Conservation (phyloP, 1,284 basidiomycete genomes). For the Apiotrichum akiyoshidainum region DNA sequence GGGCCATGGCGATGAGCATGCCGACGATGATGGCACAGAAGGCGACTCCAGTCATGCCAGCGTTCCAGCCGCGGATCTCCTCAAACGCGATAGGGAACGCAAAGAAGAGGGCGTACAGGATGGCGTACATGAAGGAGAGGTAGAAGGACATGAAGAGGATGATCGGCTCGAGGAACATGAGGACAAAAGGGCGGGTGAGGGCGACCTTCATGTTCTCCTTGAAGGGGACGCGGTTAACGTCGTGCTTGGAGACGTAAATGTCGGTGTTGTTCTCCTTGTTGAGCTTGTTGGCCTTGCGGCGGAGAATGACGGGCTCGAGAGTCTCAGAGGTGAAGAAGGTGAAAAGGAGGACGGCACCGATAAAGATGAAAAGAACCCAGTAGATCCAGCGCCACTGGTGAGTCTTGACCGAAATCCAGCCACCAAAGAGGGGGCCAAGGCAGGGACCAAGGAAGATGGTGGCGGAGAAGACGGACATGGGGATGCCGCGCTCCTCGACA, state of each 20-base stretch:
- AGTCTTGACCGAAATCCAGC: slow-evolving; percentile 44
- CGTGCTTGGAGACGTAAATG: slow-evolving; percentile 44
- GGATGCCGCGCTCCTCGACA: slow-evolving; percentile 49
- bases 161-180: slow-evolving; percentile 52
- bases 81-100: slow-evolving; percentile 48
- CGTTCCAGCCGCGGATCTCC: slow-evolving; percentile 45
- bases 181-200: slow-evolving; percentile 47
- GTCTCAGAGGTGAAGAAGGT: slow-evolving; percentile 49
- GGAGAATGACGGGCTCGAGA: slow-evolving; percentile 48
- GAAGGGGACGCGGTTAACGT: slow-evolving; percentile 35
- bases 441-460: slow-evolving; percentile 51
- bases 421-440: slow-evolving; percentile 48
- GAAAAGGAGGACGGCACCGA: slow-evolving; percentile 36
- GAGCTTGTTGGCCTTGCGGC: slow-evolving; percentile 43
- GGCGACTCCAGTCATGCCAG: slow-evolving; percentile 45
- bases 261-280: slow-evolving; percentile 47
- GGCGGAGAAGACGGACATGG: slow-evolving; percentile 52
- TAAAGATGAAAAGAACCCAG: slow-evolving; percentile 50
- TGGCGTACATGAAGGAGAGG: slow-evolving; percentile 53
- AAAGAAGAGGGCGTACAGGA: slow-evolving; percentile 47
- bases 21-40: slow-evolving; percentile 46
- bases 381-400: slow-evolving; percentile 53
- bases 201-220: slow-evolving; percentile 42
- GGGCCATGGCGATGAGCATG: slow-evolving; percentile 33
- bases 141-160: slow-evolving; percentile 53